Evolutionary conservation across 202 grass and related monocot species (phyloP), one percentile per base, ranked within the genome.

Genomic region (Setaria viridis): DNA sequence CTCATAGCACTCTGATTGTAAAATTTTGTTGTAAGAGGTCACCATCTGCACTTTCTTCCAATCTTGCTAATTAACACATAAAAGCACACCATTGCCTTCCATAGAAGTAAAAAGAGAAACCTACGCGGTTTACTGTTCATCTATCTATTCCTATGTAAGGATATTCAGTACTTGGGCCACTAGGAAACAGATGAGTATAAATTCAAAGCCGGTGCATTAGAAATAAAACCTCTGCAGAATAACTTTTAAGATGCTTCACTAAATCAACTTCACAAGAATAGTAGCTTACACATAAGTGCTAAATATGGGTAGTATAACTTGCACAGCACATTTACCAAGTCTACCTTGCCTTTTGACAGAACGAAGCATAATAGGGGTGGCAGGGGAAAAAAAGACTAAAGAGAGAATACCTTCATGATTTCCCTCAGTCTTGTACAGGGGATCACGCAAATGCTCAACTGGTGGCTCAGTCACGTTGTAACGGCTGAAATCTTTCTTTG

Each of bases 391-490:
- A 3, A 50, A 51, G 41, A 21, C 13, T 15, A 6, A 77, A 63
- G 63, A 48, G 6, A 76, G n/a, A 15, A 77, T 35, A 99, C 96
- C 96, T 99, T 99, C 84, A 92, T 70, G 75, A 95, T 87, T 75
- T 95, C 91, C 87, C 70, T 98, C 88, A 0, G 90, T 88, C 89
- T 95, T 95, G 72, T 95, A 91, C 10, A 96, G 47, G 30, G 95
- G 91, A 85, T 93, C 90, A 32, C 88, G 81, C 74, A 88, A 77
- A 55, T 79, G 82, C 62, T 95, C 93, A 58, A 96, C 90, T 6
- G 96, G 90, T 48, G 96, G 96, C 73, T 99, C 96, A 9, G 76
- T 95, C 33, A 95, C 92, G 21, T 99, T 78, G 79, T 88, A 94
- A 41, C 83, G 39, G 1, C 88, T 88, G 70, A 89, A 99, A 62